A percentile compares a stretch with the other conserved stretches of the same genome.
phyloP scores from a whole-genome alignment of 2,329 filamentous ascomycete species.

The Clonostachys rosea region DNA sequence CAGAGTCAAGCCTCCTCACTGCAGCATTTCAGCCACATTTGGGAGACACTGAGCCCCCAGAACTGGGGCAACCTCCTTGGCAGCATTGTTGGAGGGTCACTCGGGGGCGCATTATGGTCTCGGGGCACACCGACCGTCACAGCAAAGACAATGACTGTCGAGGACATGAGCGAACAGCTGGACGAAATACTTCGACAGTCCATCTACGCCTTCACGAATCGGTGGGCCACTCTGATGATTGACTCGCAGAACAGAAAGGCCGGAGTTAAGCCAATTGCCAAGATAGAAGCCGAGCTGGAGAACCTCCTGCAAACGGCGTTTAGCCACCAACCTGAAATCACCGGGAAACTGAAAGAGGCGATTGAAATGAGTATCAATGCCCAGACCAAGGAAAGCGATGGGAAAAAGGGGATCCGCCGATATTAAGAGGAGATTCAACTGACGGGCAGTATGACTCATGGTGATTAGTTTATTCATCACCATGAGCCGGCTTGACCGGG shows the following conservation, averaged over 20 bases:
- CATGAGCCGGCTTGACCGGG: too few species aligned
- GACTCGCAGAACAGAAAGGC: conserved; percentile 42
- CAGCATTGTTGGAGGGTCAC: conserved; percentile 49
- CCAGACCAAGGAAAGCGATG: conserved; percentile 36
- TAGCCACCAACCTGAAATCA: conserved; percentile 53
- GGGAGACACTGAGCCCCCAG: conserved; percentile 56
- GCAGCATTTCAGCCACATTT: conserved; percentile 62
- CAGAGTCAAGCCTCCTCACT: conserved; percentile 30
- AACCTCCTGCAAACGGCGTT: conserved; percentile 53
- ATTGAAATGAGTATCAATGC: conserved; percentile 52
- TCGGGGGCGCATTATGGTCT: conserved; percentile 48
- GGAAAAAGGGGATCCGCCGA: conserved; percentile 22
- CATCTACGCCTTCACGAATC: conserved; percentile 58
- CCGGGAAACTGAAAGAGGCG: conserved; percentile 56
- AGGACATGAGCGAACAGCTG: conserved; percentile 61
- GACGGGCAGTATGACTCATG: too few species aligned
- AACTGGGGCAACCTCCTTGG: conserved; percentile 56
- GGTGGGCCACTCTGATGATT: conserved; percentile 48
- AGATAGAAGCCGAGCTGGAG: conserved; percentile 52
- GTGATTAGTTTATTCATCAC: too few species aligned
- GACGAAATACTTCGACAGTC: conserved; percentile 58
- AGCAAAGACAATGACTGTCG: conserved; percentile 34
- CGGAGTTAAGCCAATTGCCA: conserved; percentile 43
- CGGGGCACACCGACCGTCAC: conserved; percentile 24
- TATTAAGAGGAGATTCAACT: conserved; percentile 11